Evolutionary conservation across 192 early-diverging fungal genomes (phyloP), one percentile per base, ranked within the genome.

Genomic region (Coemansia sp.): DNA sequence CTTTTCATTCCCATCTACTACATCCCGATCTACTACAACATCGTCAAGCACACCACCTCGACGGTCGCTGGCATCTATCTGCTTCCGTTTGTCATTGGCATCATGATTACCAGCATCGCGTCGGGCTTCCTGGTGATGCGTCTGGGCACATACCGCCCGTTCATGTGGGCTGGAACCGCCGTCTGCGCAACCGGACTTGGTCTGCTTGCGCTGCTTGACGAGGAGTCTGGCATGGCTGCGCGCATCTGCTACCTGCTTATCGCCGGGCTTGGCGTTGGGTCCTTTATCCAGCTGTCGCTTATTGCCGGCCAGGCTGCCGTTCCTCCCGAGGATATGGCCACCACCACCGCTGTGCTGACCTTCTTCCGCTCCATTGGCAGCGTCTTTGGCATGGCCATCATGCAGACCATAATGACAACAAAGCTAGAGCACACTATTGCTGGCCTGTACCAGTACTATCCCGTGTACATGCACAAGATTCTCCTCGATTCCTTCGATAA

Each of bases 191-290:
- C 89, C 38, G 94, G 92, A 5, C 63, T 84, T 42, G 88, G 81
- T 3, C 83, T 98, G 50, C 75, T 91, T 15, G 68, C 82, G 5
- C 87, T 88, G 16, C 70, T 92, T 39, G 43, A 76, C 21, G 71
- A 68, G 18, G 72, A 83, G 18, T 84, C 88, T 12, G 67, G 61
- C 9, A 47, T 75, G 57, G 90, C 84, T 8, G 52, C 75, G 61
- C 83, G 87, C 37, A 87, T 91, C 62, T 84, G 89, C 44, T 93
- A 76, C 68, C 71, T 93, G 65, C 65, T 94, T 16, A 76, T 94
- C 47, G 65, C 87, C n/a, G 94, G 94, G 13, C 23, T 89, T 11
- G 94, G 96, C 11, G 64, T 90, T 8, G 95, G 96, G 18, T 69
- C 85, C 21, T 86, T 88, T 57, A 85, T 95, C 70, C 94, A 94